Percentiles rank a stretch among this genome's conserved stretches.
Conservation (phyloP, 176 grass and related monocot species). For the Aegilops umbellulata region DNA sequence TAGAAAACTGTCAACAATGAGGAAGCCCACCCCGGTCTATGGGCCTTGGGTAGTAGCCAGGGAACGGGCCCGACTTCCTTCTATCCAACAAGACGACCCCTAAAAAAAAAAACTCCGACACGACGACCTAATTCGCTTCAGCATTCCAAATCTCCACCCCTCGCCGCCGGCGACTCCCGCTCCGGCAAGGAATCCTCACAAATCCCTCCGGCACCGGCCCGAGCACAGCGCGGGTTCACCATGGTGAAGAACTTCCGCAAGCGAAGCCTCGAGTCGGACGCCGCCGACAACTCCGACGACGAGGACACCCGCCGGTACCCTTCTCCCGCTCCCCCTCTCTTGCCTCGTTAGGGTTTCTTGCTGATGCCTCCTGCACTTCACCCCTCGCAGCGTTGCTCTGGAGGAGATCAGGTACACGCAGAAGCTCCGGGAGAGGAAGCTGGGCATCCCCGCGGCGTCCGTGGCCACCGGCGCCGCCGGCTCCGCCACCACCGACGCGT, state of each 20-base stretch:
- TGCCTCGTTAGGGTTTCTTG: background rate
- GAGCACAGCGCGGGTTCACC: background rate
- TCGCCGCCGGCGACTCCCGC: conserved; percentile 29
- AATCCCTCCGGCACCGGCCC: background rate
- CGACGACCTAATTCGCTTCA: background rate
- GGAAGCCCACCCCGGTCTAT: background rate
- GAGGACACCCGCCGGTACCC: conserved; percentile 51
- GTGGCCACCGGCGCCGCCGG: conserved; percentile 1
- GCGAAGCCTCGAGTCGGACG: conserved; percentile 48
- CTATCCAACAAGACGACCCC: background rate
- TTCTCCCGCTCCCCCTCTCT: background rate
- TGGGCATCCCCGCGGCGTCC: conserved; percentile 43
- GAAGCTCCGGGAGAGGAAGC: conserved; percentile 62
- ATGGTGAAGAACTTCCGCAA: conserved; percentile 72
- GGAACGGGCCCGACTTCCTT: background rate
- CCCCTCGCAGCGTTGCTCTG: conserved; percentile 40
- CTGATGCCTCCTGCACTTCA: background rate
- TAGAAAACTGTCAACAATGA: no score
- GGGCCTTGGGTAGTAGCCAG: background rate
- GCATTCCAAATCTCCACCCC: conserved; percentile 12
- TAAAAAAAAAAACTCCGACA: background rate
- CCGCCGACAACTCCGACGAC: conserved; percentile 51
- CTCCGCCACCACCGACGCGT: background rate
- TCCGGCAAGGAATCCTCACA: conserved; percentile 14
- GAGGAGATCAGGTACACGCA: conserved; percentile 77